phyloP scores from a whole-genome alignment of 1,139 yeast genomes.

The Debaryomyces udenii region DNA sequence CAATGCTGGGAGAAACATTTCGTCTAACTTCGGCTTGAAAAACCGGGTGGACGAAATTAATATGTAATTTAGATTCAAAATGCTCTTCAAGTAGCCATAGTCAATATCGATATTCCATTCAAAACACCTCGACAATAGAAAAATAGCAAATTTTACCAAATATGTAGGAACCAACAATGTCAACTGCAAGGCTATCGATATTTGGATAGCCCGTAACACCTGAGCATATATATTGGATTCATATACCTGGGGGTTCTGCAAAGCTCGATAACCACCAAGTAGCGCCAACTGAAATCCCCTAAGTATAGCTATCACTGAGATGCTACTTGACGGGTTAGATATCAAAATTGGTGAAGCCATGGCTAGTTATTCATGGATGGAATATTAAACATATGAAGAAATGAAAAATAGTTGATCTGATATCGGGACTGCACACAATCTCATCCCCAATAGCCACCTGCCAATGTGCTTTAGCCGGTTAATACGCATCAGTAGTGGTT shows the following conservation, averaged over 20 bases:
- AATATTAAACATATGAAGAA: neutral
- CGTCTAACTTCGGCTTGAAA: constrained; percentile 42
- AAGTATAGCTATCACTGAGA: constrained; percentile 47
- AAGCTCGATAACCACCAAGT: constrained; percentile 51
- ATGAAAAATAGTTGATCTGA: neutral
- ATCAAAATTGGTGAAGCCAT: constrained; percentile 31
- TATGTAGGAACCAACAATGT: constrained; percentile 37
- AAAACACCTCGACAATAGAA: constrained; percentile 15
- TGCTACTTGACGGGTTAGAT: constrained; percentile 28
- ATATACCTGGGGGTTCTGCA: constrained; percentile 47
- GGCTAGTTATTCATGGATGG: neutral
- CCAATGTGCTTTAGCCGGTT: too few species aligned
- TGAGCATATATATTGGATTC: constrained; percentile 34
- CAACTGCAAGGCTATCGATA: constrained; percentile 42
- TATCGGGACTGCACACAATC: constrained; percentile 2
- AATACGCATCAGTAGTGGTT: too few species aligned
- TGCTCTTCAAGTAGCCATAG: constrained; percentile 20
- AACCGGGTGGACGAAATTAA: constrained; percentile 40
- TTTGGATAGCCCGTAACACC: constrained; percentile 34
- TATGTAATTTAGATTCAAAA: constrained; percentile 48
- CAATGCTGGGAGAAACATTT: constrained; percentile 42
- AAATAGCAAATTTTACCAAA: constrained; percentile 17
- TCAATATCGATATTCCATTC: constrained; percentile 1
- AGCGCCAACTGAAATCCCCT: constrained; percentile 59
- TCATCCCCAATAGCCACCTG: too few species aligned